Base-by-base conservation (phyloP, 371 early-diverging fungal species). In the Mucor ambiguus region DNA sequence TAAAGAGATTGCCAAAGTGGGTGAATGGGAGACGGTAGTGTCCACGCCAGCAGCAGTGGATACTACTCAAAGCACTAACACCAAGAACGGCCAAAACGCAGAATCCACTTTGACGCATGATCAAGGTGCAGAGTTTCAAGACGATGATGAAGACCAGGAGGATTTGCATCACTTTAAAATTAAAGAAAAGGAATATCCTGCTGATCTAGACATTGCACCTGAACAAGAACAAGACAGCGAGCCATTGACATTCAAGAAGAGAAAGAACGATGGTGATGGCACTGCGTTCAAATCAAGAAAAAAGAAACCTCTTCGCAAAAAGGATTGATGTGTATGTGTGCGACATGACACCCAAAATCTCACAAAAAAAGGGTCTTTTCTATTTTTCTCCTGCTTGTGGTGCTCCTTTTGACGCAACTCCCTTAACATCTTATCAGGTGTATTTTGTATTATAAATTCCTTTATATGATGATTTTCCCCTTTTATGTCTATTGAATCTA, bases 111-210 rank as follows among this genome's bases (percentile, higher is more conserved):
- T 14, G 14, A 73, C 73, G 11, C 76, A 74, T 60, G 79, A 81
- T 44, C 75, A 72, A 56, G 35, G 30, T 18, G 72, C 77, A 10
- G 75, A 81, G 26, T 64, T 78, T 41, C 79, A 80, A 60, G 80
- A 85, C 20, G 85, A 83, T 20, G 86, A 81, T 20, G 82, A 82
- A 2, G 82, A 83, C 43, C 76, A 84, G 48, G 84, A 85, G 32
- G 84, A 87, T 43, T 60, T 86, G 61, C 66, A 75, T 14, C 68
- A 71, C 38, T 86, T 86, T 62, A 86, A 83, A 66, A 75, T 88
- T 18, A 78, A 74, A 28, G 89, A 87, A 61, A 87, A 87, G 55
- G 82, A 86, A 38, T 82, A 69, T 48, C 77, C 78, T 32, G 55
- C 41, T 11, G 66, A 73, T 58, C 24, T 59, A 26, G 64, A 56